Base-by-base conservation (phyloP, 495 filamentous ascomycete species). In the Penicillium lagena region DNA sequence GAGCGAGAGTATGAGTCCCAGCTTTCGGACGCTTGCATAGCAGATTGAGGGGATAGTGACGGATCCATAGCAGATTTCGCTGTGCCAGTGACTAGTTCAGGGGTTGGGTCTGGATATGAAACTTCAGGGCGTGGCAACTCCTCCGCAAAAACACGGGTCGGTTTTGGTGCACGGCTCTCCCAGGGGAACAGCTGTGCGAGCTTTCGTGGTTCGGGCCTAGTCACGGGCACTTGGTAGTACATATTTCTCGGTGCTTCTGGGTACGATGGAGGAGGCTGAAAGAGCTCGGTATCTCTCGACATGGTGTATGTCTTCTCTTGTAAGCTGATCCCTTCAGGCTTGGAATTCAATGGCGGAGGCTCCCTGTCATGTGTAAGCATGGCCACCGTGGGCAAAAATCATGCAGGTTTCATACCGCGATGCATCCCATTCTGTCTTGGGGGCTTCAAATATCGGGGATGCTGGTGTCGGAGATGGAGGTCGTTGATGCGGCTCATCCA, bases 231-330 rank as follows among this genome's bases (percentile, higher is more conserved):
- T 51, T 90, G 67, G 55, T 90, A 93, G 70, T 81, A 91, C 85
- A 93, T 87, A 46, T 85, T 75, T 56, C 81, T 86, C 1, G 89
- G 89, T 12, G 89, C 86, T 60, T 87, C 86, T 0, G 88, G 88
- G 48, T 91, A 90, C 35, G 73, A 73, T 33, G 73, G 55, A 29
- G 90, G 89, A 34, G 89, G 75, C 46, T 85, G 72, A 59, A 91
- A 96, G 14, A 86, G 79, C 37, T 73, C 65, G 6, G 72, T 67
- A 58, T 86, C 81, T 33, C 73, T 73, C 30, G 82, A 91, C 83
- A 93, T 94, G 11, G 72, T 70, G 61, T 95, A 95, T 29, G 76
- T 76, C 46, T 77, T 77, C 12, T 71, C 66, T 29, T 87, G 83
- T 56, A 96, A 79, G 51, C 89, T 85, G 30, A 74, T 61, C 15